Percentiles rank a stretch among this genome's conserved stretches.
phyloP scores from a whole-genome alignment of 306 rosid species.

The Trifolium repens region DNA sequence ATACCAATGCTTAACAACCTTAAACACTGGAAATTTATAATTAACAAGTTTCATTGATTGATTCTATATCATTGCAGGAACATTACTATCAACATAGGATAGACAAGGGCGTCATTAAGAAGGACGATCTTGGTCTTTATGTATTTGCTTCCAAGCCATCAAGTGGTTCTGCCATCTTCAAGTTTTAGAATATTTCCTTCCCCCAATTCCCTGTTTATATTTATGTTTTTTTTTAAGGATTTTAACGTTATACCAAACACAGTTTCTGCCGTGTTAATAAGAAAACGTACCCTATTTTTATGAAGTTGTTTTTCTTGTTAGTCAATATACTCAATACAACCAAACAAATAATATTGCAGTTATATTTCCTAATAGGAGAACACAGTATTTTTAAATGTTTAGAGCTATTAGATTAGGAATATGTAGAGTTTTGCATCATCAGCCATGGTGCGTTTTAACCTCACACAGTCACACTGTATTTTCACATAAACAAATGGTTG shows the following conservation, averaged over 20 bases:
- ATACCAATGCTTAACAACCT: not conserved
- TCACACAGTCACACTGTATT: not conserved
- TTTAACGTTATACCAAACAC: not conserved
- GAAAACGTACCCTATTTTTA: not conserved
- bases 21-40: not conserved
- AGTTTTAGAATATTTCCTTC: slow-evolving; percentile 53
- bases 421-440: not conserved
- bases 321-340: not conserved
- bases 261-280: slow-evolving; percentile 27
- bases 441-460: not conserved
- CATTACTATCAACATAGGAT: slow-evolving; percentile 71
- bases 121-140: slow-evolving; percentile 75
- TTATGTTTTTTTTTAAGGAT: not conserved
- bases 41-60: slow-evolving; percentile 28
- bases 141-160: slow-evolving; percentile 98
- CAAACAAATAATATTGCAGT: slow-evolving; percentile 16
- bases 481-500: not conserved
- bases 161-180: slow-evolving; percentile 93
- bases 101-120: slow-evolving; percentile 63
- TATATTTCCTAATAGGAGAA: not conserved
- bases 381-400: not conserved
- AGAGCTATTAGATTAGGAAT: not conserved
- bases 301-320: slow-evolving; percentile 11
- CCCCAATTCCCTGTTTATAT: not conserved
- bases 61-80: slow-evolving; percentile 61